Base-by-base conservation (phyloP, 2,329 filamentous ascomycete species). In the Aspergillus clavatus region DNA sequence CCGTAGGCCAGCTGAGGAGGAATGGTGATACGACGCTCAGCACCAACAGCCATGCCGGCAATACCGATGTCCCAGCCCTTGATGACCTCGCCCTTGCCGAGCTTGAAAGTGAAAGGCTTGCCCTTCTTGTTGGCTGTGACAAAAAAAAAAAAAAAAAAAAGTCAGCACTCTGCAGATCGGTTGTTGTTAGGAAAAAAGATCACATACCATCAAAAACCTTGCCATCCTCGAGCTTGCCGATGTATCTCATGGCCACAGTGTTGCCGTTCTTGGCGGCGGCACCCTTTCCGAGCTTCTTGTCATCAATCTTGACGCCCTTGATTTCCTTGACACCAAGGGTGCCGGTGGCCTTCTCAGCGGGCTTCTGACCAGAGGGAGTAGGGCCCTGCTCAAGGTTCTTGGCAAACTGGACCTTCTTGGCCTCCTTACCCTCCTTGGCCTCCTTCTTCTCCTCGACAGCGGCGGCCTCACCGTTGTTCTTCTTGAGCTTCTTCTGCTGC, bases 351-450 rank as follows among this genome's bases (percentile, higher is more conserved):
- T 77, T 78, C 58, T 71, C 63, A 31, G 63, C 61, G 16, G 64
- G 52, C 62, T 75, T 69, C 52, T 73, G 70, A 54, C 79, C 73
- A 46, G 87, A 84, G 55, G 84, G 83, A 35, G 89, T 94, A 53
- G 93, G 93, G 48, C 93, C 93, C 72, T 95, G 89, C 78, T 97
- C 93, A 52, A 98, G 88, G 72, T 97, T 90, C 81, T 97, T 96
- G 66, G 93, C 91, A 69, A 98, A 98, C 71, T 95, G 89, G 50
- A 98, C 93, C 78, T 96, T 97, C 82, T 96, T 96, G 70, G 87
- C 86, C 46, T 77, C 74, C 77, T 83, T 83, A 42, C 65, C 50
- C 54, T 76, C 74, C 51, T 70, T 71, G 43, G 73, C 72, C 45
- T 78, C 76, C 49, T 80, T 74, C 68, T 83, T 82, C 56, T 79